These are phyloP conservation scores for Mollisia scopiformis DNA, from an alignment of 2,329 filamentous ascomycete genomes.

Conservation along the genomic window DNA sequence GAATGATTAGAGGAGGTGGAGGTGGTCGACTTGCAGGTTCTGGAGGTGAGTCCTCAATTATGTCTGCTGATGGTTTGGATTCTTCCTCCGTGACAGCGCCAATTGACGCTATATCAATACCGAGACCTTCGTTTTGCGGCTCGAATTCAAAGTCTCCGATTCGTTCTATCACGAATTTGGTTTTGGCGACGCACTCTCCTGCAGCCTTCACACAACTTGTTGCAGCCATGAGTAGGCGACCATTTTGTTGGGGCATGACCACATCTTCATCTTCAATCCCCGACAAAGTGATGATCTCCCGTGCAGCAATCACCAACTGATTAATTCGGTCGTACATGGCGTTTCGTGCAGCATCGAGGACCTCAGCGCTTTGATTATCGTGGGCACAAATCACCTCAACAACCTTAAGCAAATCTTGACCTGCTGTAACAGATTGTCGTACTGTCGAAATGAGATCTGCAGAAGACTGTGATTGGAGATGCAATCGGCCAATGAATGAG, in stretches of 20 bases:
- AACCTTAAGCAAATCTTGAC: constrained; percentile 76
- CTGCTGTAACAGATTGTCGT: constrained; percentile 80
- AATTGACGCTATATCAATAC: constrained; percentile 49
- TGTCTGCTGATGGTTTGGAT: constrained; percentile 2
- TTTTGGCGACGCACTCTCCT: constrained; percentile 88
- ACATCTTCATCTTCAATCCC: constrained; percentile 73
- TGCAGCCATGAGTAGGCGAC: constrained; percentile 74
- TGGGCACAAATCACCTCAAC: constrained; percentile 83
- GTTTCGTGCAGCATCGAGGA: constrained; percentile 69
- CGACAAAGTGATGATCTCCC: constrained; percentile 73
- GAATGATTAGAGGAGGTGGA: constrained; percentile 48
- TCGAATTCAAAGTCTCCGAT: constrained; percentile 90
- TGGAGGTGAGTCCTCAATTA: constrained; percentile 14
- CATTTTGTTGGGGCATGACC: constrained; percentile 79
- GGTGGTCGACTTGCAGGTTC: constrained; percentile 44
- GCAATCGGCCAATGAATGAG: constrained; percentile 87
- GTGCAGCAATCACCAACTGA: constrained; percentile 78
- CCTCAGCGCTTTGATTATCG: constrained; percentile 68
- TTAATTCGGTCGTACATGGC: constrained; percentile 80
- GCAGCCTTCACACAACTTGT: constrained; percentile 88
- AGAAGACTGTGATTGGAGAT: constrained; percentile 89
- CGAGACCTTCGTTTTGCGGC: constrained; percentile 49
- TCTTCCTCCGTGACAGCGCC: constrained; percentile 40
- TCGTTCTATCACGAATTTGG: constrained; percentile 81
- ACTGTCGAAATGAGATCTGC: constrained; percentile 82